Evolutionary conservation across 352 stramenopile genomes (phyloP).

Genomic region (Phytophthora fragariaefolia): DNA sequence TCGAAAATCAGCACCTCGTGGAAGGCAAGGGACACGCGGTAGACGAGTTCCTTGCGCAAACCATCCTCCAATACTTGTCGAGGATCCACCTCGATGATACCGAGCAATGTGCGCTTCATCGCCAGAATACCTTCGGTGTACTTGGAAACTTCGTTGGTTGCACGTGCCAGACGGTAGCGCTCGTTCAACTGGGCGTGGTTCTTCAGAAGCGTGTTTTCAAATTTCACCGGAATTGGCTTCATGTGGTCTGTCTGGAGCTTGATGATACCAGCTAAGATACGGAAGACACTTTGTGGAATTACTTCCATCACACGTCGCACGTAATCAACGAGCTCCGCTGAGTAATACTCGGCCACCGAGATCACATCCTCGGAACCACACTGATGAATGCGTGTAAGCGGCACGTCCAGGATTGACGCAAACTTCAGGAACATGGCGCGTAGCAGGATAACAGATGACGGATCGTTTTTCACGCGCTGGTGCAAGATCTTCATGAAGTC

Average conservation of each 20-base stretch:
- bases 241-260: constrained; percentile 94
- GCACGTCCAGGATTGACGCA: constrained; percentile 94
- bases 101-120: constrained; percentile 95
- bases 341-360: constrained; percentile 95
- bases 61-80: constrained; percentile 94
- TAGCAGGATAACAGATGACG: constrained; percentile 92
- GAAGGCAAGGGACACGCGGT: constrained; percentile 86
- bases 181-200: constrained; percentile 93
- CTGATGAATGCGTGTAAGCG: constrained; percentile 93
- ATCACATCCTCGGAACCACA: constrained; percentile 93
- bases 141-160: constrained; percentile 95
- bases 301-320: constrained; percentile 95
- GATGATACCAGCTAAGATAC: constrained; percentile 93
- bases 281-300: constrained; percentile 95
- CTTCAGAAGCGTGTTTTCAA: constrained; percentile 94
- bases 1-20: constrained; percentile 90
- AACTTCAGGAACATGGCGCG: constrained; percentile 96
- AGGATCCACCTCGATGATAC: constrained; percentile 95
- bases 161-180: constrained; percentile 92
- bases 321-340: constrained; percentile 93
- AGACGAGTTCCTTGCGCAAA: constrained; percentile 94
- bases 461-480: constrained; percentile 92
- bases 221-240: constrained; percentile 90
- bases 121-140: constrained; percentile 96
- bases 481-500: constrained; percentile 96